Base-by-base conservation (phyloP, 768 basidiomycete species). In the Boletus reticulatus region DNA sequence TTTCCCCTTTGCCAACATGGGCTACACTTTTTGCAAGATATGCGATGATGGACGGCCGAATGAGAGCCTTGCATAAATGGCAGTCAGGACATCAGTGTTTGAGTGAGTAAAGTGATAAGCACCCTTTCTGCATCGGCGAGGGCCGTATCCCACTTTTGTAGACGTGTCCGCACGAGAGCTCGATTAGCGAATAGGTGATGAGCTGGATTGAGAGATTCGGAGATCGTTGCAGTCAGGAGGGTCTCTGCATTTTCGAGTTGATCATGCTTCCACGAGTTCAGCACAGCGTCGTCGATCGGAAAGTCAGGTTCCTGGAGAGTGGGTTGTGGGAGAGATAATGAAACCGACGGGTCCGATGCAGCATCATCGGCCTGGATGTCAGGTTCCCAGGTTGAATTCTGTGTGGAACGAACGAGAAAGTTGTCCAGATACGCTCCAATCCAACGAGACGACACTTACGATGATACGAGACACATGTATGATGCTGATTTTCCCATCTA, bases 231-330 rank as follows among this genome's bases (percentile, higher is more conserved):
- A 0, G 38, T 50, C 45, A 61, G 19, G 0, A 31, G 32, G 2
- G n/a, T 16, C 7, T 60, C 42, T 1, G 29, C 29, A 3, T 34
- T 20, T 6, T 2, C 31, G 4, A 62, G 47, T 2, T 13, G 49
- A 20, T 29, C 13, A 8, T 32, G 6, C 17, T 38, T 57, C 61
- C 55, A 61, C 0, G 11, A 27, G 1, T 50, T 1, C 1, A 60
- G 36, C 0, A 10, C 39, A 22, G 34, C 13, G 2, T 32, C 9
- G n/a, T 49, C 31, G 22, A 59, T 37, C 22, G 17, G 29, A 16
- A 52, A n/a, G 4, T 31, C 32, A 5, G 51, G 50, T 16, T 42
- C 32, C 38, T 42, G 46, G 29, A 44, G 17, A 10, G 19, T 42
- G 1, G 19, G 41, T 1, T 42, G 41, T 13, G n/a, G n/a, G n/a